These are phyloP conservation scores for Ampelocalamus luodianensis DNA, from an alignment of 176 grass and related monocot species.

Conservation along the genomic window DNA sequence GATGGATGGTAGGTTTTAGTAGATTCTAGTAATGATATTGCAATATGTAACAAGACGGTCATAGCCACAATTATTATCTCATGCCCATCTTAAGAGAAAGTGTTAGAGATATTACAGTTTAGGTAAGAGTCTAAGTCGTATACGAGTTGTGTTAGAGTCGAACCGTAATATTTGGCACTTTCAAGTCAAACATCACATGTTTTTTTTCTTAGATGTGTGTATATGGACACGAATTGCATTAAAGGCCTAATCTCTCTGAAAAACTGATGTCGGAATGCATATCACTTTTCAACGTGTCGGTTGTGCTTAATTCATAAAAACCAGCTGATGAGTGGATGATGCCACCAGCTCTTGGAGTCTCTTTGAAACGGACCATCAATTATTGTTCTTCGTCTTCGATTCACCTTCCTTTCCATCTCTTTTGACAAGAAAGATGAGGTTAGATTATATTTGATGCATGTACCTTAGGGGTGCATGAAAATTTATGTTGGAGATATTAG, in stretches of 20 bases:
- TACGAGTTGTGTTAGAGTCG: too few species aligned
- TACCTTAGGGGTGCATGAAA: neutral
- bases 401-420: neutral
- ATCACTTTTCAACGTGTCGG: neutral
- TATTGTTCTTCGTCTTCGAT: neutral
- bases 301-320: neutral
- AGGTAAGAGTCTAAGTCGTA: too few species aligned
- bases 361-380: neutral
- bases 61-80: too few species aligned
- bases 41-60: too few species aligned
- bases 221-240: neutral
- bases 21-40: too few species aligned
- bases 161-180: too few species aligned
- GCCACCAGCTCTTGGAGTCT: neutral
- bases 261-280: neutral
- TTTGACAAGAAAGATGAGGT: neutral
- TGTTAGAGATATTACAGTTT: too few species aligned
- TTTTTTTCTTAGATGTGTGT: neutral
- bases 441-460: neutral
- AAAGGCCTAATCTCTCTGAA: neutral
- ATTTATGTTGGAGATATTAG: too few species aligned
- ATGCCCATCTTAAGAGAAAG: too few species aligned
- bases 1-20: too few species aligned
- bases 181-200: constrained; percentile 1
- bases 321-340: neutral